Percentiles rank a stretch among this genome's conserved stretches.
These are phyloP conservation scores for Penicillium sp. DNA, from an alignment of 2,329 filamentous ascomycete species.

Conservation along the genomic window DNA sequence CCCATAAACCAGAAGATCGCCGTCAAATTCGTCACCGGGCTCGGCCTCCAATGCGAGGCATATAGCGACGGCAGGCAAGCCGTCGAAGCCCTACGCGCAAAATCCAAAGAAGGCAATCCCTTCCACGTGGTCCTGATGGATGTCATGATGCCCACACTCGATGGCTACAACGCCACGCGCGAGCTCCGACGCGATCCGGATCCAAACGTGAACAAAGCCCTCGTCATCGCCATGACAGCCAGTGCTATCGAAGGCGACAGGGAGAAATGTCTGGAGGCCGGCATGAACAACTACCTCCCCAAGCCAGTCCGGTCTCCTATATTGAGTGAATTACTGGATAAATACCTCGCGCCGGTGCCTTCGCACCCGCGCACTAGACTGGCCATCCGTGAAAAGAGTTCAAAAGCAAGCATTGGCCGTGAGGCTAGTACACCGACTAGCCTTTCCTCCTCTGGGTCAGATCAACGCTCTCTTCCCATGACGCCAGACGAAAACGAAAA, in stretches of 20 bases:
- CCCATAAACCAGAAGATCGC: conserved; percentile 92
- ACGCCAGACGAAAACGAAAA: conserved; percentile 19
- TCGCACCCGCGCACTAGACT: conserved; percentile 33
- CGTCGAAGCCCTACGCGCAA: conserved; percentile 73
- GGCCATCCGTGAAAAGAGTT: conserved; percentile 27
- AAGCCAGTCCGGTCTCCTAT: conserved; percentile 90
- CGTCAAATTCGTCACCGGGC: conserved; percentile 78
- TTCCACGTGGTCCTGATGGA: conserved; percentile 95
- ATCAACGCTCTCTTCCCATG: conserved; percentile 16
- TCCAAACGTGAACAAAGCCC: conserved; percentile 69
- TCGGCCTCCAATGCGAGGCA: conserved; percentile 81
- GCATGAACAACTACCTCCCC: conserved; percentile 96
- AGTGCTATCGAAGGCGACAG: conserved; percentile 90
- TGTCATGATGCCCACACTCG: conserved; percentile 89
- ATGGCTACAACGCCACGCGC: conserved; percentile 87
- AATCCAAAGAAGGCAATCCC: conserved; percentile 64
- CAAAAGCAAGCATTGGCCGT: conserved; percentile 25
- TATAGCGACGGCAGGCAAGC: conserved; percentile 87
- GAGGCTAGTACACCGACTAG: conserved; percentile 25
- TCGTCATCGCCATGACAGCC: conserved; percentile 98
- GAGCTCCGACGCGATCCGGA: conserved; percentile 71
- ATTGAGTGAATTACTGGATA: conserved; percentile 74
- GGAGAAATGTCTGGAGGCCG: conserved; percentile 90
- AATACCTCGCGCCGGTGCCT: conserved; percentile 54
- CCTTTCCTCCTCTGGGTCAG: conserved; percentile 24